Evolutionary conservation across 2,329 filamentous ascomycete species (phyloP), one percentile per base, ranked within the genome.

Genomic region (Diaporthe velutina): DNA sequence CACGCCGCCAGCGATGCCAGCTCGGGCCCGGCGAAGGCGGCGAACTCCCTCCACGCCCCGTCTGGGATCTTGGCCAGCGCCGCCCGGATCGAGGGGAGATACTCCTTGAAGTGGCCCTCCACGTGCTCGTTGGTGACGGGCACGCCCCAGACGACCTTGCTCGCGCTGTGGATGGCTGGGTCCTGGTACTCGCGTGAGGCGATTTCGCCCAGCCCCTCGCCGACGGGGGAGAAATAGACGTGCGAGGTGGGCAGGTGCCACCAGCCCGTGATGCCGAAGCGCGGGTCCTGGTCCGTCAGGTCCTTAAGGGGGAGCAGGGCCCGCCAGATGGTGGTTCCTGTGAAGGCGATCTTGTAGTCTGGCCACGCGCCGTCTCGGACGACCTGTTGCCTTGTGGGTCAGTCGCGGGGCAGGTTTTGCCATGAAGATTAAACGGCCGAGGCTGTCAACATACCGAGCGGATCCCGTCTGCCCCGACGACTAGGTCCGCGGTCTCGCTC

Each of bases 401-500:
- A 61, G 68, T 38, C 1, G 33, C 12, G 22, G n/a, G 40, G 9
- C 4, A 13, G 10, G 38, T 10, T 30, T 19, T n/a, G 9, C 4
- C 2, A 22, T 22, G 15, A 7, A 22, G 42, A 15, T 15, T 3
- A 4, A 22, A 30, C 1, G 6, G 40, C 35, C 10, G 5, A 19
- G 25, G n/a, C 28, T 22, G 66, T 10, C 15, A 35, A 67, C 80
- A 48, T 77, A 87, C 85, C 6, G 87, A 89, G 73, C 87, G 84
- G 70, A 89, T 89, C 3, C 88, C 87, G 77, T 90, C 87, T 6
- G 86, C 88, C 0, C 88, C 88, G 2, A 90, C 83, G 1, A 90
- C 82, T 0, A 90, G 78, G 75, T 89, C 87, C 3, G 84, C 84
- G 22, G 83, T 79, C 3, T 83, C 83, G 0, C 60, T 70, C 6